Evolutionary conservation across 1,284 basidiomycete genomes (phyloP).

Genomic region (Ceraceosorus guamensis): DNA sequence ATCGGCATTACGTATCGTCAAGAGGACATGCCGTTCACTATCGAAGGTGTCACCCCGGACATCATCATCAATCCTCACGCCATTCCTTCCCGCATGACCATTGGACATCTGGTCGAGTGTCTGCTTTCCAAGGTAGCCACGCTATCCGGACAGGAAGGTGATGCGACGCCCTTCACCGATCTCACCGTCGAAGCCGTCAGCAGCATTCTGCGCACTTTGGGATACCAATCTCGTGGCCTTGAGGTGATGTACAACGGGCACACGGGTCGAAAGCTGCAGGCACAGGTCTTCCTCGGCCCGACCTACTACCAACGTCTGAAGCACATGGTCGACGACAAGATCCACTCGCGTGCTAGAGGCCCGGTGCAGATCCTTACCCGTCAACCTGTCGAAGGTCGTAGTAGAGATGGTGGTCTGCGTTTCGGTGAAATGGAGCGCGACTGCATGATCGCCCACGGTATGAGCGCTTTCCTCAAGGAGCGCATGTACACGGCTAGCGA

Average conservation of each 20-base stretch:
- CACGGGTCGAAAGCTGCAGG: constrained; percentile 91
- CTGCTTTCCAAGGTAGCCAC: constrained; percentile 92
- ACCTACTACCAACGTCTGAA: constrained; percentile 99
- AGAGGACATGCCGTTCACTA: constrained; percentile 99
- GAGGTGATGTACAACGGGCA: constrained; percentile 99
- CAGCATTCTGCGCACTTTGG: constrained; percentile 34
- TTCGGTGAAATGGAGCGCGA: constrained; percentile 99
- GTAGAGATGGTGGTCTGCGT: constrained; percentile 93
- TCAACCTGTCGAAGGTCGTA: constrained; percentile 98
- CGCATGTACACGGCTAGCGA: constrained; percentile 47
- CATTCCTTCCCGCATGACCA: constrained; percentile 99
- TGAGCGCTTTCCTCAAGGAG: constrained; percentile 76
- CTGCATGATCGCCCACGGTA: constrained; percentile 99
- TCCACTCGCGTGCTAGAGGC: constrained; percentile 91
- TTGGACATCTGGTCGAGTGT: constrained; percentile 98
- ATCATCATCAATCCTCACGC: constrained; percentile 98
- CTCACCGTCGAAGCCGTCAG: constrained; percentile 78
- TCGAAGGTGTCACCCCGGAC: constrained; percentile 91
- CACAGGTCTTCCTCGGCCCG: constrained; percentile 94
- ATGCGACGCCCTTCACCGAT: constrained; percentile 97
- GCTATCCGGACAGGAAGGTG: constrained; percentile 89
- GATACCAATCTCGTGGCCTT: constrained; percentile 73
- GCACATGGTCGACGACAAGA: constrained; percentile 99
- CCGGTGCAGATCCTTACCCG: constrained; percentile 96
- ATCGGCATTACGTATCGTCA: constrained; percentile 98